Evolutionary conservation across 768 basidiomycete species (phyloP).

Genomic region (Mycena pura): DNA sequence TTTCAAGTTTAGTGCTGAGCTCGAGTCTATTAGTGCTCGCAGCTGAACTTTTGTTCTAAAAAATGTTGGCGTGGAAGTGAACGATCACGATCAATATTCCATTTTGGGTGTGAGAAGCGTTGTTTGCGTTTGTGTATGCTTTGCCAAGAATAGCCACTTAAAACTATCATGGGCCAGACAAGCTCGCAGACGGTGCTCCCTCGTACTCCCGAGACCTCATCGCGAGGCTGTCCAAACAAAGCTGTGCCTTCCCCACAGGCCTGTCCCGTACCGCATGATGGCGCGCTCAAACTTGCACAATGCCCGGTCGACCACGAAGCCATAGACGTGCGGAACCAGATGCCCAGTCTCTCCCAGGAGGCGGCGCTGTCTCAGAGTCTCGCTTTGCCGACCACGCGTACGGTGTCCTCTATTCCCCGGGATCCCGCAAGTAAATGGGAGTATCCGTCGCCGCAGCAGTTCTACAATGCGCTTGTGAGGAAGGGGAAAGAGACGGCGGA

Average conservation of each 20-base stretch:
- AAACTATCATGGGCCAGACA: slow-evolving; percentile 15
- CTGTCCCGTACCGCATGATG: slow-evolving; percentile 51
- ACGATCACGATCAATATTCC: no score
- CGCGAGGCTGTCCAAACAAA: slow-evolving; percentile 16
- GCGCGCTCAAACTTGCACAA: slow-evolving; percentile 47
- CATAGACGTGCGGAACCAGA: slow-evolving; percentile 83
- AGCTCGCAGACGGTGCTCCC: slow-evolving; percentile 9
- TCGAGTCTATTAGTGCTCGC: no score
- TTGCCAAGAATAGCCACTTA: no score
- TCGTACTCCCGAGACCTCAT: not conserved
- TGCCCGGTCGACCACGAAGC: slow-evolving; percentile 69
- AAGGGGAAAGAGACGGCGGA: slow-evolving; percentile 99
- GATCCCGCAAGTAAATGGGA: slow-evolving; percentile 74
- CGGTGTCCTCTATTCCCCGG: slow-evolving; percentile 87
- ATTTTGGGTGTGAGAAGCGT: no score
- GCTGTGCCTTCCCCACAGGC: slow-evolving; percentile 33
- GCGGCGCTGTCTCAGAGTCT: slow-evolving; percentile 62
- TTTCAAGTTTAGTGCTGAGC: no score
- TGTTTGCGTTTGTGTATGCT: no score
- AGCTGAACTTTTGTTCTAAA: no score
- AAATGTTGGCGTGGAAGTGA: no score
- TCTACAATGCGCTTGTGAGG: slow-evolving; percentile 94
- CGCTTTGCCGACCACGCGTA: slow-evolving; percentile 75
- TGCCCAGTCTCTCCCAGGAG: slow-evolving; percentile 82
- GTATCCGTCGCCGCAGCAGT: slow-evolving; percentile 97